Evolutionary conservation across 2,329 filamentous ascomycete genomes (phyloP), one percentile per base, ranked within the genome.

Genomic region (Conoideocrella luteorostrata): DNA sequence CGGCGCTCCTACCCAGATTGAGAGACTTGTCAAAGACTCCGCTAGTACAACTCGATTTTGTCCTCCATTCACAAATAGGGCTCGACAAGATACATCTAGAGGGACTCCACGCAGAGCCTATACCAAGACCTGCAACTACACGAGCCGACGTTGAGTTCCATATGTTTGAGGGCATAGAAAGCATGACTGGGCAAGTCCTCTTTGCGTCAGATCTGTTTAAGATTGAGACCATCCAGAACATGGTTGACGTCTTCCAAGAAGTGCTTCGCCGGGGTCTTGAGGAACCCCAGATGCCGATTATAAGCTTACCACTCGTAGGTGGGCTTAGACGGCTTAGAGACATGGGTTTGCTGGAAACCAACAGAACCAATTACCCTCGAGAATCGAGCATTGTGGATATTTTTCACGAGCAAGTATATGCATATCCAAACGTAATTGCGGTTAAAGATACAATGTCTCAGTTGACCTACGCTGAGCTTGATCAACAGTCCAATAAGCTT

Each of bases 331-430:
- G 23, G 23, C 6, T 49, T 56, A 4, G 44, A 50, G 2, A 23
- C 6, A 43, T 53, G 42, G 53, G 53, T 2, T 32, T 57, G 1
- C n/a, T 55, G 7, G 23, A 50, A 3, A 33, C 52, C 6, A 22
- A 55, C 0, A 20, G 33, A 11, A 45, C 42, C 2, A 28, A 49
- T 26, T 55, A 56, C 29, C 47, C 52, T 5, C 45, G 45, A 0
- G 45, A 57, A 2, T 47, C 49, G 2, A 57, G 50, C 38, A 23
- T 58, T 0, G 33, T 57, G 3, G 52, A 58, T 18, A 29, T 59
- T 3, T 58, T 59, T 47, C 47, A 41, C 9, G 24, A 49, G 17
- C 52, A 57, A 28, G 56, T 49, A 3, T n/a, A 34, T 6, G 38
- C 32, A 1, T 10, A 15, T n/a, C 51, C 55, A 0, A 13, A 49